These are phyloP conservation scores for Helotiales sp. DNA, from an alignment of 2,329 filamentous ascomycete genomes.

Conservation along the genomic window DNA sequence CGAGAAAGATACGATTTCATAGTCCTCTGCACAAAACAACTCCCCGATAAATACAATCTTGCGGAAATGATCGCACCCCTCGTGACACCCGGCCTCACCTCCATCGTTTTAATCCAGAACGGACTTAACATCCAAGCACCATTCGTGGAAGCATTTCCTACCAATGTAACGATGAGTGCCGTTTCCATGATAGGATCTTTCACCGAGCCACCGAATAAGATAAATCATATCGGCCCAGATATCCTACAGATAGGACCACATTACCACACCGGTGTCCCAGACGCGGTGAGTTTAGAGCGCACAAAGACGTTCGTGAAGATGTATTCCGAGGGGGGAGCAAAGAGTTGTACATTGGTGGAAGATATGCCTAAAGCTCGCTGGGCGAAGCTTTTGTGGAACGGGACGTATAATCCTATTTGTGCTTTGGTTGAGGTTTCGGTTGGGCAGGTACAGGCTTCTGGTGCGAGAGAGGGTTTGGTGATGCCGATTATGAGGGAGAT, in stretches of 20 bases:
- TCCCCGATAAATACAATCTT: slow-evolving; percentile 22
- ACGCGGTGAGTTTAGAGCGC: slow-evolving; percentile 17
- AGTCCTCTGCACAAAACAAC: slow-evolving; percentile 24
- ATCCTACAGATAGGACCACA: slow-evolving; percentile 22
- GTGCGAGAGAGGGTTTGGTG: slow-evolving; percentile 26
- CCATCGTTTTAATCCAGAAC: slow-evolving; percentile 28
- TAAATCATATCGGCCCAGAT: slow-evolving; percentile 23
- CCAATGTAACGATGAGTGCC: slow-evolving; percentile 21
- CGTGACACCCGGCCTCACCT: slow-evolving; percentile 20
- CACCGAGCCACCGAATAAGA: slow-evolving; percentile 10
- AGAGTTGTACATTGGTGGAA: slow-evolving; percentile 15
- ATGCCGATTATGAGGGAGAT: slow-evolving; percentile 32
- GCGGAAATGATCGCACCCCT: slow-evolving; percentile 16
- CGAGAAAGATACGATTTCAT: slow-evolving; percentile 24
- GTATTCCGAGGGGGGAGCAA: slow-evolving; percentile 19
- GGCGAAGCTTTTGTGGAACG: slow-evolving; percentile 26
- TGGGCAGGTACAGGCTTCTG: slow-evolving; percentile 23
- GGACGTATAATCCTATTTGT: slow-evolving; percentile 25
- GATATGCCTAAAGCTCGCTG: slow-evolving; percentile 26
- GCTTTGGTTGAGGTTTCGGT: slow-evolving; percentile 23
- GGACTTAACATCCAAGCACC: slow-evolving; percentile 26
- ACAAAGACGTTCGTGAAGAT: slow-evolving; percentile 23
- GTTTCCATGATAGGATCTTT: slow-evolving; percentile 25
- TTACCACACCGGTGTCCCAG: slow-evolving; percentile 18
- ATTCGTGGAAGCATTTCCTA: slow-evolving; percentile 20